Evolutionary conservation across 805 yeast genomes (phyloP).

Genomic region (Teunomyces gatunensis): DNA sequence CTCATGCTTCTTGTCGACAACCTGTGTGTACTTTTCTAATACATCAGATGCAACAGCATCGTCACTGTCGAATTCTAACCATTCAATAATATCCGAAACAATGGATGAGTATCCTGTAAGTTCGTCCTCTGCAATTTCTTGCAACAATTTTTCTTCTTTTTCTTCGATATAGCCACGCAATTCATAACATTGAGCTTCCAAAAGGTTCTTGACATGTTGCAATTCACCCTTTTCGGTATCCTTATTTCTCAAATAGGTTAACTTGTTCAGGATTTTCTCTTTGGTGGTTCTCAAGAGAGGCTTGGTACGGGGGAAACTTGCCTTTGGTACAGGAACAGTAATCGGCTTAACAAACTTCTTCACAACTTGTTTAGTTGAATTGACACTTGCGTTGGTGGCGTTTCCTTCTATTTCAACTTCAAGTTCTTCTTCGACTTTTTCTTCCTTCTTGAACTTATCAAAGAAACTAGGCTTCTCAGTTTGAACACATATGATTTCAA

Average conservation of each 20-base stretch:
- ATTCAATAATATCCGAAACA: conserved; percentile 57
- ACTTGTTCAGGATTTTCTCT: conserved; percentile 43
- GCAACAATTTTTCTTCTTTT: conserved; percentile 37
- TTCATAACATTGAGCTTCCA: conserved; percentile 73
- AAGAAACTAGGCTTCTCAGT: conserved; percentile 19
- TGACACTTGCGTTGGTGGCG: conserved; percentile 9
- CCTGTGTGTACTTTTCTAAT: conserved; percentile 19
- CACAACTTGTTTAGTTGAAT: conserved; percentile 17
- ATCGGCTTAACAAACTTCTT: conserved; percentile 19
- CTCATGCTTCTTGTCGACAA: conserved; percentile 16
- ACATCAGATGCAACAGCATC: conserved; percentile 37
- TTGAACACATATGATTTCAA: conserved; percentile 44
- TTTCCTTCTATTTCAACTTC: conserved; percentile 13
- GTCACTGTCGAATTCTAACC: conserved; percentile 76
- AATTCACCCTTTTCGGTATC: conserved; percentile 55
- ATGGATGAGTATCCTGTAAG: conserved; percentile 20
- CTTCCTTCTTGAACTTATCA: conserved; percentile 25
- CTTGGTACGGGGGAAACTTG: conserved; percentile 41
- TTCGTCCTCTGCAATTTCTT: conserved; percentile 40
- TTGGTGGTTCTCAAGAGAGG: conserved; percentile 41
- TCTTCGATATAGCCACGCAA: conserved; percentile 60
- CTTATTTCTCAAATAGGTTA: conserved; percentile 49
- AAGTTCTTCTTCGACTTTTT: conserved; percentile 12
- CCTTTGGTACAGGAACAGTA: conserved; percentile 39
- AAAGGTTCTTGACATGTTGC: conserved; percentile 60